Percentiles rank a stretch among this genome's conserved stretches.
Evolutionary conservation across 2,329 filamentous ascomycete species (phyloP).

Genomic region (Neonectria magnoliae): DNA sequence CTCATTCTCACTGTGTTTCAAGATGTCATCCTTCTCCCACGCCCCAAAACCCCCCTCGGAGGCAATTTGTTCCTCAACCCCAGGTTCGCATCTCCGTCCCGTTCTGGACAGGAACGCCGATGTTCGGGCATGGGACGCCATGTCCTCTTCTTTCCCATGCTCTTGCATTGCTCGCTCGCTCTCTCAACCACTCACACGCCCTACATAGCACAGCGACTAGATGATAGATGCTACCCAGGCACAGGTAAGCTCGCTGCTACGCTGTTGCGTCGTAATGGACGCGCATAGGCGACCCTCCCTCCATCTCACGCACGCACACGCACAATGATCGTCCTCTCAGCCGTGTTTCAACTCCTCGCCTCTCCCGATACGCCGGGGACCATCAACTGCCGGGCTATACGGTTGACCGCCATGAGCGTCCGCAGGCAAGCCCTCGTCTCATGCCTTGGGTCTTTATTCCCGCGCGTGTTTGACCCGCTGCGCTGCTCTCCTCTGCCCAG

Average conservation of each 20-base stretch:
- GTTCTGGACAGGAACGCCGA: slow-evolving; percentile 3
- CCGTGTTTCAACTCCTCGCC: slow-evolving; percentile 18
- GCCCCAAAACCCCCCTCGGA: not conserved
- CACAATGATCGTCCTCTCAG: slow-evolving; percentile 10
- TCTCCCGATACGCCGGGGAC: slow-evolving; percentile 2
- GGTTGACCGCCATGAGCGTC: slow-evolving; percentile 1
- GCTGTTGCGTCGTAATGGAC: not conserved
- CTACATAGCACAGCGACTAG: not conserved
- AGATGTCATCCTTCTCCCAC: slow-evolving; percentile 7
- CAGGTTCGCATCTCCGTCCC: not conserved
- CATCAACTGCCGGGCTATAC: slow-evolving; percentile 13
- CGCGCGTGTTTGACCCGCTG: slow-evolving; percentile 5
- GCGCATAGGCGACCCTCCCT: slow-evolving; percentile 9
- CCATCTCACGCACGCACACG: not conserved
- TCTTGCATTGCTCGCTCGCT: not conserved
- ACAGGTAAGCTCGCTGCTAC: slow-evolving; percentile 2
- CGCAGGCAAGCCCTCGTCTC: slow-evolving; percentile 6
- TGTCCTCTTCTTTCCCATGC: not conserved
- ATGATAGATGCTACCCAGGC: slow-evolving; percentile 6
- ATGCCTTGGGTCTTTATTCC: slow-evolving; percentile 4
- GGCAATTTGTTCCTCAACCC: not conserved
- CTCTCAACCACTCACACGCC: not conserved
- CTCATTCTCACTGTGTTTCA: slow-evolving; percentile 21
- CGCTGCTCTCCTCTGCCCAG: not conserved
- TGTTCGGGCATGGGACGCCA: not conserved